Base-by-base conservation (phyloP, 2,329 filamentous ascomycete species). In the Claviceps humidiphila region DNA sequence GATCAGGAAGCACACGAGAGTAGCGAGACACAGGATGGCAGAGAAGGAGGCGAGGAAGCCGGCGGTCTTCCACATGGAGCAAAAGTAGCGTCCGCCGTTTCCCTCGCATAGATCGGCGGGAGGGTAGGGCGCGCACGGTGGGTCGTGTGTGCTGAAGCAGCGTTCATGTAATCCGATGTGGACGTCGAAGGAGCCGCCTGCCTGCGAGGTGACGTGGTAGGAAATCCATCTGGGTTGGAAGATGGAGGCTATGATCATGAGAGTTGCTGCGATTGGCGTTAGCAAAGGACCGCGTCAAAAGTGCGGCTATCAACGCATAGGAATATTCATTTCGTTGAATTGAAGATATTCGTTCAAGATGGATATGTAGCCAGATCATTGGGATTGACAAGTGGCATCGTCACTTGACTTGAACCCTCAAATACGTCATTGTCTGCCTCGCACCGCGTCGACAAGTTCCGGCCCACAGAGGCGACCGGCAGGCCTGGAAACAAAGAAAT, bases 31-130 rank as follows among this genome's bases (percentile, higher is more conserved):
- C 41, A 93, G 66, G n/a, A 95, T 82, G 40, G 89, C 80, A 7
- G 86, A 79, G 60, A 96, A 87, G 50, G 84, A 87, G 72, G 95
- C 89, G 57, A 95, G 70, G 69, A 96, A 97, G 24, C 87, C 89
- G 39, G 89, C 82, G 26, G 82, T 88, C 54, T 87, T 80, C 91
- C 91, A 98, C 77, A 94, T 85, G 60, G 82, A 85, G 74, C 93
- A 97, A 70, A 97, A 96, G 62, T 82, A 81, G 50, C 81, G 76
- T n/a, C 45, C 49, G 59, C 84, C 78, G 26, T 60, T 65, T 39
- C 61, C 59, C 24, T 64, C 60, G 53, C 69, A 71, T 24, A 69
- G 54, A 37, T 66, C 61, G 20, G 59, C 59, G 20, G 59, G 58
- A 16, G 66, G 68, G 48, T 66, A 69, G 14, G 58, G 56, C 51